phyloP scores from a whole-genome alignment of 1,284 basidiomycete species.

The Meira nashicola region DNA sequence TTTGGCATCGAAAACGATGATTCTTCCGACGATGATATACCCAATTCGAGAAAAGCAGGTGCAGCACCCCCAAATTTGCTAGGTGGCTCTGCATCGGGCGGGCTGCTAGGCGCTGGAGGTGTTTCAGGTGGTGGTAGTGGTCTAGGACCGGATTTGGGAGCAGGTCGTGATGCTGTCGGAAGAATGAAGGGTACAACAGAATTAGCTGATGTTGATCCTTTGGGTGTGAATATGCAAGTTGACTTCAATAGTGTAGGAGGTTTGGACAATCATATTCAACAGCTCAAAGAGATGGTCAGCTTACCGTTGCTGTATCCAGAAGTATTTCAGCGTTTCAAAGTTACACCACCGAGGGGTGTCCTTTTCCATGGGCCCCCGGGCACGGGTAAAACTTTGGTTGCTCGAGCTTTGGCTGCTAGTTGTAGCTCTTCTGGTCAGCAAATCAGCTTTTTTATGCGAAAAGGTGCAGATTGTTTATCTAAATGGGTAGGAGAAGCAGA shows the following conservation, averaged over 20 bases:
- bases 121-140: slow-evolving; percentile 22
- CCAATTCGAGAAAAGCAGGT: slow-evolving; percentile 21
- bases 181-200: slow-evolving; percentile 55
- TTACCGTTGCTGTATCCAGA: slow-evolving; percentile 94
- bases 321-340: slow-evolving; percentile 88
- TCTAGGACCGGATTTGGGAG: slow-evolving; percentile 22
- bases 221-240: slow-evolving; percentile 87
- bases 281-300: slow-evolving; percentile 97
- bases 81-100: slow-evolving; percentile 21
- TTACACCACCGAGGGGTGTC: slow-evolving; percentile 93
- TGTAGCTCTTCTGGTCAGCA: slow-evolving; percentile 82
- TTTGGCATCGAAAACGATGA: slow-evolving; percentile 45
- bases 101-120: slow-evolving; percentile 31
- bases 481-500: slow-evolving; percentile 99
- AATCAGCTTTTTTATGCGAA: slow-evolving; percentile 99
- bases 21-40: slow-evolving; percentile 46
- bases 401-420: slow-evolving; percentile 87
- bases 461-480: slow-evolving; percentile 93
- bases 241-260: slow-evolving; percentile 98
- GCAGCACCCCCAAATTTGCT: slow-evolving; percentile 15
- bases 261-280: slow-evolving; percentile 90
- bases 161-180: slow-evolving; percentile 27
- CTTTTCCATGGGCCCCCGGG: slow-evolving; percentile 65
- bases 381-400: slow-evolving; percentile 56
- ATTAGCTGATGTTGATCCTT: slow-evolving; percentile 92